phyloP scores from a whole-genome alignment of 345 rosid species.

The Anacardium occidentale region DNA sequence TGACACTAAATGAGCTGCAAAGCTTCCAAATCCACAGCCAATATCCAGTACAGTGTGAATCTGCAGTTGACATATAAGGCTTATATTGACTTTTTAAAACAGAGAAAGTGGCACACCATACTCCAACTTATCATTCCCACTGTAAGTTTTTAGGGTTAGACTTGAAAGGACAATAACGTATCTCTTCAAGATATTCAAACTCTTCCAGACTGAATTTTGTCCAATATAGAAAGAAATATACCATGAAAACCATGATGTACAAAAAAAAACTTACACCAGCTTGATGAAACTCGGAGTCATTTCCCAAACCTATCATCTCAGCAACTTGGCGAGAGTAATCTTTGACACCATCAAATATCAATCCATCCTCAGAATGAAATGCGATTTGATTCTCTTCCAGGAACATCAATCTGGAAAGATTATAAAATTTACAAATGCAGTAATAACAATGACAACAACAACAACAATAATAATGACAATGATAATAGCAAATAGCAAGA shows the following conservation, averaged over 20 bases:
- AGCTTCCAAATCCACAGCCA: constrained; percentile 98
- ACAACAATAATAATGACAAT: neutral
- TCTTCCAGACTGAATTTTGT: constrained; percentile 1
- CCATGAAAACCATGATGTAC: constrained; percentile 18
- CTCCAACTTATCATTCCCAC: neutral
- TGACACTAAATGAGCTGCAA: constrained; percentile 90
- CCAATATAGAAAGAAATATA: constrained; percentile 12
- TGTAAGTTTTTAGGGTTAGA: neutral
- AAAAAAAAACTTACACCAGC: constrained; percentile 78
- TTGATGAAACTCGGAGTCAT: constrained; percentile 81
- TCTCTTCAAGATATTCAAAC: constrained; percentile 2
- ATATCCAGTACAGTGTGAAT: constrained; percentile 78
- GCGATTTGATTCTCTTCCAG: constrained; percentile 98
- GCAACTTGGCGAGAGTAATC: constrained; percentile 94
- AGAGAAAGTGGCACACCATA: neutral
- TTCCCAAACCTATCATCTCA: constrained; percentile 94
- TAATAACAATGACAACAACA: neutral
- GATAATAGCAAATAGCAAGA: neutral
- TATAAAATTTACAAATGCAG: neutral
- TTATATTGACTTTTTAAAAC: constrained; percentile 10
- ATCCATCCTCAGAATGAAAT: constrained; percentile 91
- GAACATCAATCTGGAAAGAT: constrained; percentile 69
- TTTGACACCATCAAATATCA: constrained; percentile 87
- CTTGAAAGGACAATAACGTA: neutral
- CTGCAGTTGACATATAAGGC: constrained; percentile 35